Evolutionary conservation across 139 green algal species (phyloP).

Genomic region (Pedinophyceae sp.): DNA sequence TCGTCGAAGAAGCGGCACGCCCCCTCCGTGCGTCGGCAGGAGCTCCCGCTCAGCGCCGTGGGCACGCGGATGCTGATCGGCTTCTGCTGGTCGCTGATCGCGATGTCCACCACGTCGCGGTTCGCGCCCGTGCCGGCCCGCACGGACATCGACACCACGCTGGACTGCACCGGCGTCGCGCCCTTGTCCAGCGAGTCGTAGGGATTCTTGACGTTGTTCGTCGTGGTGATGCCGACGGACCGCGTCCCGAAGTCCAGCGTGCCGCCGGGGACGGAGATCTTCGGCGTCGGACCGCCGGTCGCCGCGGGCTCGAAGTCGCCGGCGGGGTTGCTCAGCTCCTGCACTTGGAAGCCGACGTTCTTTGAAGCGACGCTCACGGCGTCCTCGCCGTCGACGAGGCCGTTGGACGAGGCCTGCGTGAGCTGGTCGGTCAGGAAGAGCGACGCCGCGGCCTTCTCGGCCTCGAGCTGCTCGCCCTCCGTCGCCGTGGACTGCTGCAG

Average conservation of each 20-base stretch:
- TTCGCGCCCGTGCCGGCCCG: neutral
- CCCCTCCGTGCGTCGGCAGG: slow-evolving; percentile 7
- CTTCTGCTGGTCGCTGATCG: neutral
- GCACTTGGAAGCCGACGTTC: slow-evolving; percentile 5
- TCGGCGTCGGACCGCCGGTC: too few relatives aligned
- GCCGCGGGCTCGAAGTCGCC: slow-evolving; percentile 1
- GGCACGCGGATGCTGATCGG: slow-evolving; percentile 7
- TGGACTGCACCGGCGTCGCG: too few relatives aligned
- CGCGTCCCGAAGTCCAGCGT: too few relatives aligned
- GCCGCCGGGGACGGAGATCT: too few relatives aligned
- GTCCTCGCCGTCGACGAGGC: slow-evolving; percentile 7
- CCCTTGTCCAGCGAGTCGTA: too few relatives aligned
- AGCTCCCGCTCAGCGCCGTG: neutral
- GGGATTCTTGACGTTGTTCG: neutral
- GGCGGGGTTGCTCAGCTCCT: neutral
- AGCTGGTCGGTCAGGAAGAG: neutral
- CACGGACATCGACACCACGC: neutral
- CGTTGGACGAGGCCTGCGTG: slow-evolving; percentile 1
- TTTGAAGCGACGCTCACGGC: slow-evolving; percentile 1
- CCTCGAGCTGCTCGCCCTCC: neutral
- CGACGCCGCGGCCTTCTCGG: neutral
- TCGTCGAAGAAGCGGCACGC: slow-evolving; percentile 15
- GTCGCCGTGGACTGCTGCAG: neutral
- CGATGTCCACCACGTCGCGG: neutral
- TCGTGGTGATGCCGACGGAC: neutral